Evolutionary conservation across 1,284 basidiomycete species (phyloP), one percentile per base, ranked within the genome.

Genomic region (Cystobasidiaceae sp.): DNA sequence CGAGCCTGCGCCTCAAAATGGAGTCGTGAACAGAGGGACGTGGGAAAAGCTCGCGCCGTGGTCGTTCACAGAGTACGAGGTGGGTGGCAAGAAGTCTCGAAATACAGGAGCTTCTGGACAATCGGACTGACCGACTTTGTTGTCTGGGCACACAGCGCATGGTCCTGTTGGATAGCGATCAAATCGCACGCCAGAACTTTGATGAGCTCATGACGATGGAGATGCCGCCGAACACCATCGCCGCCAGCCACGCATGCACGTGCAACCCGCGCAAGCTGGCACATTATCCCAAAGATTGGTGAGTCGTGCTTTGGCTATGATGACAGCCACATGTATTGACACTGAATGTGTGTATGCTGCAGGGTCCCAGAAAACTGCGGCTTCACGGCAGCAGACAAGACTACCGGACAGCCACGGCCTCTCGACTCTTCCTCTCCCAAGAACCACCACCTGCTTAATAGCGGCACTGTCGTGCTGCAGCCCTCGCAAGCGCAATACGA

Each of bases 281-380:
- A 0, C 89, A 93, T 73, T 97, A 97, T 76, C 93, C 94, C 2
- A 72, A 74, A 4, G 90, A 96, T 75, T 97, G 93, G 93, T 91
- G 72, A 79, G 83, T 75, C 19, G 37, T 17, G 32, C 64, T 15
- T 23, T 17, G 9, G 34, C n/a, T n/a, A 45, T 7, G 23, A 27
- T 2, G 17, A n/a, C 21, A 32, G 1, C 30, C 15, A 1, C 25
- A 5, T 11, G 8, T 17, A 23, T 25, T 28, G 34, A 32, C 32
- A 13, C 28, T 21, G 7, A 23, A 6, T 2, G 21, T n/a, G 23
- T 21, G 11, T 19, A 30, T 39, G n/a, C 19, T 8, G 8, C 73
- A 94, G 92, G 92, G 81, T 86, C 27, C 92, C 93, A 4, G 84
- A 80, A 60, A 97, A 97, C 74, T 97, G 93, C 76, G 86, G 88